Conservation (phyloP, 208 protist species). For the Crithidia bombi region DNA sequence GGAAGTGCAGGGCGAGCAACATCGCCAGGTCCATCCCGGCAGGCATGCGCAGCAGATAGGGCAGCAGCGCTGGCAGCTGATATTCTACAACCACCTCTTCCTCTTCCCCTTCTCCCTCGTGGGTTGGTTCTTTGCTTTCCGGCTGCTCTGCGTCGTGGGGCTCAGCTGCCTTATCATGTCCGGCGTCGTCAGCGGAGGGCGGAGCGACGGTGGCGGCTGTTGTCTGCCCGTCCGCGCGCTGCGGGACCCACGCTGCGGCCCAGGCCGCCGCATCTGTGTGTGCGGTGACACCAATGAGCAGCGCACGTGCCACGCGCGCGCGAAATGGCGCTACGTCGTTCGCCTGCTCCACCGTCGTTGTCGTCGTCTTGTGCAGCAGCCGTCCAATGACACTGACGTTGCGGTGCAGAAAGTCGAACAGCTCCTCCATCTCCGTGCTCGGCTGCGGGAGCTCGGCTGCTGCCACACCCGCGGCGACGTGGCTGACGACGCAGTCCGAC, state of each 20-base stretch:
- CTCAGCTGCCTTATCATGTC: constrained; percentile 3
- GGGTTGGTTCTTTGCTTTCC: no score
- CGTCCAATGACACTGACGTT: constrained; percentile 37
- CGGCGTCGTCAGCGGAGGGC: background rate
- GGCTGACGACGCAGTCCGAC: constrained; percentile 10
- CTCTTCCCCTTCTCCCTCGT: constrained; percentile 2
- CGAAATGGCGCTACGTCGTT: constrained; percentile 30
- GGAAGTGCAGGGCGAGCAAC: constrained; percentile 44
- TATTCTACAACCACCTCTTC: constrained; percentile 28
- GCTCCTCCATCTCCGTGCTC: constrained; percentile 61
- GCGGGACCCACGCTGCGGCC: constrained; percentile 22
- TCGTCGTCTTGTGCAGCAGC: constrained; percentile 51
- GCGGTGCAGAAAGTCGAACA: constrained; percentile 48
- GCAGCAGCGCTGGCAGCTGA: constrained; percentile 67
- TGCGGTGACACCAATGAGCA: constrained; percentile 26
- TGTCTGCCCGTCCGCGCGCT: constrained; percentile 25
- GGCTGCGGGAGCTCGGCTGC: constrained; percentile 24
- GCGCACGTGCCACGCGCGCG: constrained; percentile 27
- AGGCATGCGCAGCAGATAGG: constrained; percentile 58
- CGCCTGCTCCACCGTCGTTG: constrained; percentile 34
- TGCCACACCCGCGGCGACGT: constrained; percentile 8
- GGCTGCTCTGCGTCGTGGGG: background rate
- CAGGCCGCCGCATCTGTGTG: background rate
- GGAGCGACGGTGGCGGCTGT: constrained; percentile 1
- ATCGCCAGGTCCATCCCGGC: constrained; percentile 42